Conservation (phyloP, 805 yeast genomes). For the Cephaloascus albidus region DNA sequence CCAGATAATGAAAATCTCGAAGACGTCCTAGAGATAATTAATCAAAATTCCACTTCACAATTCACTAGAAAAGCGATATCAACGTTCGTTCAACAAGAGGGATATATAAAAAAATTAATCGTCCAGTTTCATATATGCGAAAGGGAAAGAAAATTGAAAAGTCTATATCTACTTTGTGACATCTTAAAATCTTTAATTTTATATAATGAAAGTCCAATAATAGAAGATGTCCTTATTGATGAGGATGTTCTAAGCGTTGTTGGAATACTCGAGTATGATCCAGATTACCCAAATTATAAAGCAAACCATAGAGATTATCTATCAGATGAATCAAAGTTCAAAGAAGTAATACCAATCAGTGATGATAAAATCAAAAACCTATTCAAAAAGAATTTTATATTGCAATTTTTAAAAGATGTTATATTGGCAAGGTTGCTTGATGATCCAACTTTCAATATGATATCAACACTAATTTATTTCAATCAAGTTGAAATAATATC, state of each 20-base stretch:
- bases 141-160: conserved; percentile 34
- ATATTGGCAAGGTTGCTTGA: conserved; percentile 76
- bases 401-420: conserved; percentile 80
- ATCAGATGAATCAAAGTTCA: conserved; percentile 47
- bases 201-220: conserved; percentile 57
- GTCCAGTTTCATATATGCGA: conserved; percentile 51
- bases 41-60: conserved; percentile 51
- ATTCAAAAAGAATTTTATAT: conserved; percentile 65
- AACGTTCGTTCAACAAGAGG: conserved; percentile 40
- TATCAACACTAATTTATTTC: conserved; percentile 56
- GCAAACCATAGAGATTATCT: conserved; percentile 72
- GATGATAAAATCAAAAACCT: conserved; percentile 39
- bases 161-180: conserved; percentile 60
- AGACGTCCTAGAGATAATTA: conserved; percentile 45
- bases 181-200: conserved; percentile 63
- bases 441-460: conserved; percentile 62
- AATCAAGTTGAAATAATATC: conserved; percentile 63
- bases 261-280: conserved; percentile 83
- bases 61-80: conserved; percentile 55
- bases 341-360: conserved; percentile 60
- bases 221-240: conserved; percentile 50
- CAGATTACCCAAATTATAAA: conserved; percentile 72
- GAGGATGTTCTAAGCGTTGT: conserved; percentile 46
- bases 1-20: conserved; percentile 44
- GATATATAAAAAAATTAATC: conserved; percentile 45